These are phyloP conservation scores for Zygosaccharomyces siamensis DNA, from an alignment of 805 yeast species.

Conservation along the genomic window DNA sequence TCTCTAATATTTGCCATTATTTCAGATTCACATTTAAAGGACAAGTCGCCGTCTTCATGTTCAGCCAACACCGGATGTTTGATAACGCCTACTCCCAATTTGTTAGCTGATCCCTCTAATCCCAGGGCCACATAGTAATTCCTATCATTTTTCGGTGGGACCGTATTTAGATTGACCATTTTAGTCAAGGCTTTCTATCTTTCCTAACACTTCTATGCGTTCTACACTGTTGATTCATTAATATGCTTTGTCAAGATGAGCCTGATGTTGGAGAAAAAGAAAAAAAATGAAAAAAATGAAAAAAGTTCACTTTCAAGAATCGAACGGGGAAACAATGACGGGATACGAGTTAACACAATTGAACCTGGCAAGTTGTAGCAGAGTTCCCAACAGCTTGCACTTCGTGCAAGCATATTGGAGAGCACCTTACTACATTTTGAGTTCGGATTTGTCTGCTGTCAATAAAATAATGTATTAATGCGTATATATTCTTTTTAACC, in stretches of 20 bases:
- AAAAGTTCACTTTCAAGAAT: background rate
- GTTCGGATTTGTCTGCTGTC: too few relatives aligned
- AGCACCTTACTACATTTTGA: too few relatives aligned
- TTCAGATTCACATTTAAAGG: slow-evolving; percentile 57
- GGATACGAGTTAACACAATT: too few relatives aligned
- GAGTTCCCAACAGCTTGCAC: too few relatives aligned
- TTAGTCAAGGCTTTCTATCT: too few relatives aligned
- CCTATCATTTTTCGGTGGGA: slow-evolving; percentile 30
- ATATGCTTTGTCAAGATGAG: background rate
- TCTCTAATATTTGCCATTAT: slow-evolving; percentile 89
- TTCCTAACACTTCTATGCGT: too few relatives aligned
- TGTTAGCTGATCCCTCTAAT: slow-evolving; percentile 95
- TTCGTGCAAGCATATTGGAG: too few relatives aligned
- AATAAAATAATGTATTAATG: too few relatives aligned
- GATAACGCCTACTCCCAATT: slow-evolving; percentile 89
- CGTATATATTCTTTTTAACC: too few relatives aligned
- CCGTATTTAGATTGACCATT: slow-evolving; percentile 32
- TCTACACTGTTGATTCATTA: background rate
- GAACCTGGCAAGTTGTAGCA: too few relatives aligned
- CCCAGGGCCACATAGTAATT: slow-evolving; percentile 71
- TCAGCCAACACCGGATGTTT: slow-evolving; percentile 47
- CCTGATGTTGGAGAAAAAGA: background rate
- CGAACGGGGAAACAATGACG: background rate
- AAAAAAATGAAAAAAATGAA: background rate
- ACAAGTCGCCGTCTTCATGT: slow-evolving; percentile 45